Percentiles rank a stretch among this genome's conserved stretches.
These are phyloP conservation scores for Hyphopichia khmerensis DNA, from an alignment of 1,139 yeast genomes.

Conservation along the genomic window DNA sequence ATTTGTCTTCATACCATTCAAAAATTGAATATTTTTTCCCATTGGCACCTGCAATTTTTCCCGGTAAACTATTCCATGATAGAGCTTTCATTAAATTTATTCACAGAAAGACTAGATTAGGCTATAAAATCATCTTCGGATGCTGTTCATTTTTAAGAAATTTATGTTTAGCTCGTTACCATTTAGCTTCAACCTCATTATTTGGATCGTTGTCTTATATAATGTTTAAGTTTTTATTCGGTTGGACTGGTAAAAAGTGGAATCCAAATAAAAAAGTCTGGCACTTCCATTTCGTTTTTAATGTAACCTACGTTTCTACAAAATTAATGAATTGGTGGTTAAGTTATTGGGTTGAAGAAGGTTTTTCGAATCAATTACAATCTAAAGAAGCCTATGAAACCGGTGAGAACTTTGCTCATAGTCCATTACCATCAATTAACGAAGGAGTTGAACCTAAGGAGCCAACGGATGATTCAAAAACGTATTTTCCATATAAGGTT, in stretches of 20 bases:
- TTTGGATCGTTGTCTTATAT: constrained; percentile 68
- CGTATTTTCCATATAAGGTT: constrained; percentile 50
- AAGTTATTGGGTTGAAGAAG: constrained; percentile 43
- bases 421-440: constrained; percentile 8
- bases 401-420: constrained; percentile 23
- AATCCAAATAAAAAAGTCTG: constrained; percentile 54
- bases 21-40: constrained; percentile 70
- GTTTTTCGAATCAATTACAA: constrained; percentile 40
- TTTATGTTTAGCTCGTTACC: constrained; percentile 50
- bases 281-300: constrained; percentile 74
- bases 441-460: background rate
- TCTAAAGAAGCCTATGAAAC: constrained; percentile 30
- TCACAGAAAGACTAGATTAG: constrained; percentile 33
- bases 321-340: constrained; percentile 91
- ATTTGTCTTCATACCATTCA: constrained; percentile 30
- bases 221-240: constrained; percentile 81
- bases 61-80: constrained; percentile 68
- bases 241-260: constrained; percentile 85
- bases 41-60: constrained; percentile 87
- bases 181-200: constrained; percentile 43
- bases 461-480: constrained; percentile 40
- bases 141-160: constrained; percentile 58
- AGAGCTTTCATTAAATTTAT: constrained; percentile 59
- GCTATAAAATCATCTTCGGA: constrained; percentile 56
- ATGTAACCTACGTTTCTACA: constrained; percentile 81